These are phyloP conservation scores for Phaseolus lunatus DNA, from an alignment of 306 rosid species.

Conservation along the genomic window DNA sequence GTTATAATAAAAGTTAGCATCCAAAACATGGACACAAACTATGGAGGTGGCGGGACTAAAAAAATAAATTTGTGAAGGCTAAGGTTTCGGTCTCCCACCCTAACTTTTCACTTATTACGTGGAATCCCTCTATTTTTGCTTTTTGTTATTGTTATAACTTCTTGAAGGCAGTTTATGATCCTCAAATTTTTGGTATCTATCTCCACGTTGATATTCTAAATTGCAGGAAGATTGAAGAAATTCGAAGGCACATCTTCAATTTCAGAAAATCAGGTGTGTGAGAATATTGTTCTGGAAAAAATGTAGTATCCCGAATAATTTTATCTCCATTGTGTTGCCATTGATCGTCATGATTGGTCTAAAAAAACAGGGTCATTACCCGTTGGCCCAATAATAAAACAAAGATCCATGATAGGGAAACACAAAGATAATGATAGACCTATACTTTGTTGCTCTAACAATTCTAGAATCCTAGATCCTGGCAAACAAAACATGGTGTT, in stretches of 20 bases:
- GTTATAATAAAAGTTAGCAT: too few species aligned
- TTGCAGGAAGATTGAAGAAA: too few species aligned
- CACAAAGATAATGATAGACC: slow-evolving; percentile 39
- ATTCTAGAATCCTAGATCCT: slow-evolving; percentile 29
- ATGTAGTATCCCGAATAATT: too few species aligned
- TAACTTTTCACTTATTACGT: too few species aligned
- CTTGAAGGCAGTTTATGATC: slow-evolving; percentile 88
- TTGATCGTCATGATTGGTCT: neutral
- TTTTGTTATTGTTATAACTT: slow-evolving; percentile 92
- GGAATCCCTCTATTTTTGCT: too few species aligned
- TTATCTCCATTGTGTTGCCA: neutral
- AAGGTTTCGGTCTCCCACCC: too few species aligned
- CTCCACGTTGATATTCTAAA: slow-evolving; percentile 74
- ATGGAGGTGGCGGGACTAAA: too few species aligned
- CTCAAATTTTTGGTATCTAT: slow-evolving; percentile 81
- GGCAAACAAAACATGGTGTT: neutral
- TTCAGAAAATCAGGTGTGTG: slow-evolving; percentile 83
- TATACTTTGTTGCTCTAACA: slow-evolving; percentile 47
- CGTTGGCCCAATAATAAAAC: neutral
- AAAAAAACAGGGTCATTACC: neutral
- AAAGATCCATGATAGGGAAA: slow-evolving; percentile 27
- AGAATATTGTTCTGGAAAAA: neutral
- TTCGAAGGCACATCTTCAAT: slow-evolving; percentile 83
- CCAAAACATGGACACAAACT: too few species aligned
- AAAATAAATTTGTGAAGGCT: too few species aligned